These are phyloP conservation scores for Tolypocladium tundrense DNA, from an alignment of 2,329 filamentous ascomycete genomes.

Conservation along the genomic window DNA sequence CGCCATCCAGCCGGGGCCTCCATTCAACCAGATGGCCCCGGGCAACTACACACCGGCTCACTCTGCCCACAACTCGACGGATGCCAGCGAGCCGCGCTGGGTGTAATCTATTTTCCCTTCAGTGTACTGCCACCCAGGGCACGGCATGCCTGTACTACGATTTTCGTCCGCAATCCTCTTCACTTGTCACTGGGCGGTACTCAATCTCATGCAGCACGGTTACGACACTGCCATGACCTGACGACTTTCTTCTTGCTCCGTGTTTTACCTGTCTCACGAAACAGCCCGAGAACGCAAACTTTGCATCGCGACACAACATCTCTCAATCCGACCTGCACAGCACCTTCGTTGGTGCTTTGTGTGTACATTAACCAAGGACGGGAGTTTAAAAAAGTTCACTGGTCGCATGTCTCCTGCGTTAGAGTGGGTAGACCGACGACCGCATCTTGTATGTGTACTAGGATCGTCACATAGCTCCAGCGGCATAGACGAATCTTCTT, in stretches of 20 bases:
- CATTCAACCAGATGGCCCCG: constrained; percentile 17
- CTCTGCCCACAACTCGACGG: constrained; percentile 13
- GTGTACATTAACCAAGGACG: constrained; percentile 24
- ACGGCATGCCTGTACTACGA: constrained; percentile 23
- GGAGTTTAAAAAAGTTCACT: constrained; percentile 9
- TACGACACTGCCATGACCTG: constrained; percentile 28
- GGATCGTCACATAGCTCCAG: constrained; percentile 16
- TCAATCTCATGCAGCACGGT: constrained; percentile 20
- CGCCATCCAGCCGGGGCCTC: constrained; percentile 4
- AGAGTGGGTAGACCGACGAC: constrained; percentile 7
- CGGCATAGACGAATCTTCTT: constrained; percentile 17
- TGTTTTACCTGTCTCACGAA: constrained; percentile 19
- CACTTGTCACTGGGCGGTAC: constrained; percentile 12
- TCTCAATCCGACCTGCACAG: constrained; percentile 16
- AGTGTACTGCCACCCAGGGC: constrained; percentile 12
- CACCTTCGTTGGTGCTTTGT: constrained; percentile 15
- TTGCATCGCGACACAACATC: constrained; percentile 12
- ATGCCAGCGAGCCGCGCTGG: constrained; percentile 26
- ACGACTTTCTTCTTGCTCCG: constrained; percentile 27
- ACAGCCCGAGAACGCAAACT: constrained; percentile 8
- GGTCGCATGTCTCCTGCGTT: constrained; percentile 1
- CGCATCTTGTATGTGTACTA: constrained; percentile 22
- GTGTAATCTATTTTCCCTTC: constrained; percentile 20
- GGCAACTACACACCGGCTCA: constrained; percentile 15
- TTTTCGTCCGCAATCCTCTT: constrained; percentile 11